Evolutionary conservation across 1,139 yeast species (phyloP).

Genomic region (Magnusiomyces magnusii): DNA sequence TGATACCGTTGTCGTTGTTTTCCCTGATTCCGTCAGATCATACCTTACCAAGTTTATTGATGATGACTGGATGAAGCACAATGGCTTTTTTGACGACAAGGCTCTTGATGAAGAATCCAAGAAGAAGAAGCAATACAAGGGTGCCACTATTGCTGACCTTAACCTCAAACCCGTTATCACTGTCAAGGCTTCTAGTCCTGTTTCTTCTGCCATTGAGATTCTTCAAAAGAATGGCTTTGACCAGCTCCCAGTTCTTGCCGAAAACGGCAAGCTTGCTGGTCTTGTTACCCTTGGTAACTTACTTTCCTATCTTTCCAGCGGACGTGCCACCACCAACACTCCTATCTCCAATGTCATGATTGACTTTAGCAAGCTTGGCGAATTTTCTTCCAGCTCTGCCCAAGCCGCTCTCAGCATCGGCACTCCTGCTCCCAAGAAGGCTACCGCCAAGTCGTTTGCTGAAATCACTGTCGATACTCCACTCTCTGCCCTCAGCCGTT

Average conservation of each 20-base stretch:
- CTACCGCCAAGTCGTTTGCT: constrained; percentile 61
- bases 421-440: constrained; percentile 50
- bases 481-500: constrained; percentile 60
- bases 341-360: constrained; percentile 57
- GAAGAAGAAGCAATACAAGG: constrained; percentile 44
- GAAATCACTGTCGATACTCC: constrained; percentile 65
- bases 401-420: constrained; percentile 34
- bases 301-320: constrained; percentile 59
- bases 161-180: constrained; percentile 78
- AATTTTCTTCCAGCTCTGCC: constrained; percentile 41
- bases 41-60: constrained; percentile 84
- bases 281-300: constrained; percentile 70
- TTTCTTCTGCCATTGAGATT: constrained; percentile 60
- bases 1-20: constrained; percentile 70
- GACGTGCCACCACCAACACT: constrained; percentile 52
- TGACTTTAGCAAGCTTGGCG: constrained; percentile 50
- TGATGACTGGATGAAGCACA: constrained; percentile 84
- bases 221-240: constrained; percentile 76
- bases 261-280: constrained; percentile 61
- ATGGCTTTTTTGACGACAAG: constrained; percentile 56
- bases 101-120: constrained; percentile 38
- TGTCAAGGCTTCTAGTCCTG: constrained; percentile 54
- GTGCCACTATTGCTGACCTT: constrained; percentile 60
- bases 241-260: constrained; percentile 69
- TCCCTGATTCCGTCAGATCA: constrained; percentile 85